These are phyloP conservation scores for Tetrahymena malaccensis DNA, from an alignment of 73 alveolate genomes.

Conservation along the genomic window DNA sequence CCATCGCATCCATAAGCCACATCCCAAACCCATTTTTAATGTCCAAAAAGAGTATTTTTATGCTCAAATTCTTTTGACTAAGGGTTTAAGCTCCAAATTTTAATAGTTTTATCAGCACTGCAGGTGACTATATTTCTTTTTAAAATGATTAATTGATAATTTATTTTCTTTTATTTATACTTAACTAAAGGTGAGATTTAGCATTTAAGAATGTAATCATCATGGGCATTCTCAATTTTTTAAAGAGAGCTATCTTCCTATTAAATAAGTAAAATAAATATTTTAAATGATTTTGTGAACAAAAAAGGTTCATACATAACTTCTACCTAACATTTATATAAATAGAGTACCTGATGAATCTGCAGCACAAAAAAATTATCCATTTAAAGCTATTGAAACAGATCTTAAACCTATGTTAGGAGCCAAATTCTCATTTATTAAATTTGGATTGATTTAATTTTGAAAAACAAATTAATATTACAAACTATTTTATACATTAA, in stretches of 20 bases:
- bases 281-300: not conserved
- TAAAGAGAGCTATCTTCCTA: not conserved
- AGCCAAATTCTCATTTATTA: not conserved
- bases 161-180: not conserved
- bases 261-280: not conserved
- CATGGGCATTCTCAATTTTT: constrained; percentile 8
- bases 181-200: constrained; percentile 7
- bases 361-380: constrained; percentile 4
- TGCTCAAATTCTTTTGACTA: not conserved
- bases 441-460: not conserved
- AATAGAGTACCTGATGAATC: constrained; percentile 2
- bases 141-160: not conserved
- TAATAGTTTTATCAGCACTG: constrained; percentile 17
- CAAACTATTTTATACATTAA: not conserved
- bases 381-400: not conserved
- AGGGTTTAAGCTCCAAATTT: constrained; percentile 6
- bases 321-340: not conserved
- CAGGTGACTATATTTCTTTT: constrained; percentile 2
- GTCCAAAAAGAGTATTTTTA: not conserved
- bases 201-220: constrained; percentile 15
- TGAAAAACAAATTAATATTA: not conserved
- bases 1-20: constrained; percentile 25
- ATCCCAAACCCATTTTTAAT: constrained; percentile 27
- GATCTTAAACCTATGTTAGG: constrained; percentile 19
- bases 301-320: not conserved